Evolutionary conservation across 176 grass and related monocot species (phyloP), one percentile per base, ranked within the genome.

Genomic region (Carex cristatella): DNA sequence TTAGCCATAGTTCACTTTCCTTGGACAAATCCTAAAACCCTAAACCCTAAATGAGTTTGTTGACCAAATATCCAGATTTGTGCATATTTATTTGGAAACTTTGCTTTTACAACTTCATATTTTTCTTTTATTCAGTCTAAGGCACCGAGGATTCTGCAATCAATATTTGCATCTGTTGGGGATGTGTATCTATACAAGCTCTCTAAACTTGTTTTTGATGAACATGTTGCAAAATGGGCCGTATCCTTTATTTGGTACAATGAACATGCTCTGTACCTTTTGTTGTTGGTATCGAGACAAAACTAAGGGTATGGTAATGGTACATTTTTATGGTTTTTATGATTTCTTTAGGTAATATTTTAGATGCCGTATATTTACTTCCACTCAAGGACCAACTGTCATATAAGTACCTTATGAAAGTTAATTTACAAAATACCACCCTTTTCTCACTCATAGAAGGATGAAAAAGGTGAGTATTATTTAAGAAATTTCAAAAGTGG

Each of bases 111-210:
- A 67, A 37, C 8, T 30, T 18, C 33, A 51, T 58, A n/a, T 27
- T 44, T 83, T 69, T 55, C 75, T 61, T 48, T 83, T 73, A 7
- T 49, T 65, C 53, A 98, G 93, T 88, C 46, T 62, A 94, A 88
- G 80, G 90, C 91, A 83, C 93, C 93, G 10, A 90, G 93, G 46
- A 81, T 98, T 82, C 84, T 98, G n/a, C 93, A 95, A 80, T 86
- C 91, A 60, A 65, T 95, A 10, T 98, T 94, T 89, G 89, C 96
- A 62, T 86, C 93, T 30, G 54, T 91, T 31, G 96, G 91, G 69
- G 93, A 98, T 89, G 79, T 98, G 0, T 98, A 95, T 83, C 18
- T 92, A 61, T 95, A 92, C 88, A 98, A 88, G 73, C 88, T 98
- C 69, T 95, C 96, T 64, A 98, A 92, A 85, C 85, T 92, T 42